Percentiles rank a stretch among this genome's conserved stretches.
Evolutionary conservation across 805 yeast genomes (phyloP).

Genomic region (Dipodascopsis tothii): DNA sequence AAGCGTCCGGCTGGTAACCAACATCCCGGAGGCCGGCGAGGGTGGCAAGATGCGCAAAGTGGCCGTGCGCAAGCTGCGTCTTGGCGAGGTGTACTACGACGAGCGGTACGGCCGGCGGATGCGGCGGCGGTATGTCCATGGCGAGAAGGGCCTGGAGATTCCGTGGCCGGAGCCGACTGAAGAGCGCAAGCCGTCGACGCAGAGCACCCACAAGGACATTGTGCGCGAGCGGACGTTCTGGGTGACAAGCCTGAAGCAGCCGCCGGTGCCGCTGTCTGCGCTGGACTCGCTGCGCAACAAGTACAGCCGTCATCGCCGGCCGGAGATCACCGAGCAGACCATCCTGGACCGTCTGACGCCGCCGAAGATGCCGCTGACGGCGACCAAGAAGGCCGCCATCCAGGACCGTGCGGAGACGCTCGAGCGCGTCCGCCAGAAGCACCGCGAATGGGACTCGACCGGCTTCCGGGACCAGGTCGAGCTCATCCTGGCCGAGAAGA

Average conservation of each 20-base stretch:
- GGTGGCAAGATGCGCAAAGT: slow-evolving; percentile 56
- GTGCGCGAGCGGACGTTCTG: slow-evolving; percentile 60
- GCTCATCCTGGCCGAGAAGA: background rate
- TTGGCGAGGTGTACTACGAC: slow-evolving; percentile 66
- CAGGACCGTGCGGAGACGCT: slow-evolving; percentile 3
- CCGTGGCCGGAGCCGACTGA: slow-evolving; percentile 82
- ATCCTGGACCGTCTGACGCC: slow-evolving; percentile 15
- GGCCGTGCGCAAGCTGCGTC: slow-evolving; percentile 67
- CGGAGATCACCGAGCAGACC: slow-evolving; percentile 17
- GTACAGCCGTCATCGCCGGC: slow-evolving; percentile 51
- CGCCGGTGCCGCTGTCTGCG: slow-evolving; percentile 65
- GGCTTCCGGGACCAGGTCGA: background rate
- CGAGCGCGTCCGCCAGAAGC: background rate
- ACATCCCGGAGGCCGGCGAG: slow-evolving; percentile 50
- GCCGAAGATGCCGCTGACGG: slow-evolving; percentile 19
- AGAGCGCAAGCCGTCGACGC: slow-evolving; percentile 33
- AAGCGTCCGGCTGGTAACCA: slow-evolving; percentile 70
- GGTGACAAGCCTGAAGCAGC: slow-evolving; percentile 55
- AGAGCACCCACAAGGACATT: slow-evolving; percentile 8
- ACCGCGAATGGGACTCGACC: background rate
- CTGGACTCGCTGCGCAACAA: slow-evolving; percentile 68
- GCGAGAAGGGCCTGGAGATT: slow-evolving; percentile 59
- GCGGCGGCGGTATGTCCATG: slow-evolving; percentile 70
- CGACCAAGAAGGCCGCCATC: slow-evolving; percentile 7
- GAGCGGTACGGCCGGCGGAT: slow-evolving; percentile 61